Evolutionary conservation across 768 basidiomycete species (phyloP).

Genomic region (Daedaleopsis nitida): DNA sequence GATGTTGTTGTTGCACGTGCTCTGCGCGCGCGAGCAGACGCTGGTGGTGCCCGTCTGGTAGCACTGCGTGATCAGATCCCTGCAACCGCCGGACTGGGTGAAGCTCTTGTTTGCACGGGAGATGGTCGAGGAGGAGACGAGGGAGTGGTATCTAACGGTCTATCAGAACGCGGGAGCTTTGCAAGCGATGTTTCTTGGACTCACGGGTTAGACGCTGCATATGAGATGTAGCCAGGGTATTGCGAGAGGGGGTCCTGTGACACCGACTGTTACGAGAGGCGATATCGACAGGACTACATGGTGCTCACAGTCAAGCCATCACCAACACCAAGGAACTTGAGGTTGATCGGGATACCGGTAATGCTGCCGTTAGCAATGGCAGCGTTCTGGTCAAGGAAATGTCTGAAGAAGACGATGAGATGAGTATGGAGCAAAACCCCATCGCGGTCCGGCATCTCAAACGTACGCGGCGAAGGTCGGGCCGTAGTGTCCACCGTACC

Average conservation of each 20-base stretch:
- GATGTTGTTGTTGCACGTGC: conserved; percentile 59
- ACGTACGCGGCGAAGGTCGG: conserved; percentile 38
- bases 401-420: conserved; percentile 22
- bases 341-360: conserved; percentile 51
- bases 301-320: conserved; percentile 57
- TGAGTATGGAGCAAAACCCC: neutral
- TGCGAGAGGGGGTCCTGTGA: conserved; percentile 44
- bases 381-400: conserved; percentile 61
- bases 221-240: conserved; percentile 60
- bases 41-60: conserved; percentile 46
- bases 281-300: neutral
- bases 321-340: conserved; percentile 65
- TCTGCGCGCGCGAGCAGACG: conserved; percentile 59
- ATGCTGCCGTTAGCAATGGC: conserved; percentile 51
- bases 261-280: neutral
- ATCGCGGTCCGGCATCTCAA: neutral
- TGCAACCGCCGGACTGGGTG: conserved; percentile 48
- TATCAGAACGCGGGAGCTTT: neutral
- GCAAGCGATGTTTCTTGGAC: neutral
- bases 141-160: conserved; percentile 45
- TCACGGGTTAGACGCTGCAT: conserved; percentile 52
- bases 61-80: conserved; percentile 50
- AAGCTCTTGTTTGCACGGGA: conserved; percentile 45
- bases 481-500: conserved; percentile 43
- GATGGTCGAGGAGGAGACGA: conserved; percentile 48